A percentile compares a stretch with the other conserved stretches of the same genome.
These are phyloP conservation scores for Peronospora farinosa DNA, from an alignment of 352 stramenopile species.

Conservation along the genomic window DNA sequence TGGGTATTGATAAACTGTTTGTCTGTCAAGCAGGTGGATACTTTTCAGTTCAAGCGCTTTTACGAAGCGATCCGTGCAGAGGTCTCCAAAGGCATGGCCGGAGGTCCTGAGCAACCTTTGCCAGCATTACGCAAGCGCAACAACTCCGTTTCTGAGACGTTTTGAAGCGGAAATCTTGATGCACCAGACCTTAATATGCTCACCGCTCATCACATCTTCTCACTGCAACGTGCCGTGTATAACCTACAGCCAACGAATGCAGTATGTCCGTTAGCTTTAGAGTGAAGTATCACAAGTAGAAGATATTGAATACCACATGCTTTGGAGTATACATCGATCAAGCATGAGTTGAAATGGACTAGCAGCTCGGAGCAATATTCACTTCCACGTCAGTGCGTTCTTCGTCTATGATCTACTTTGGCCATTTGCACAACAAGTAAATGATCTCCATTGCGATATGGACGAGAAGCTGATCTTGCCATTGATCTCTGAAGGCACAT, in stretches of 20 bases:
- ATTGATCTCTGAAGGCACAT: too few species aligned
- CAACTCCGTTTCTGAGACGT: conserved; percentile 48
- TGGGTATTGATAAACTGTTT: conserved; percentile 9
- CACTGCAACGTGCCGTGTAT: conserved; percentile 15
- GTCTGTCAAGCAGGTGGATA: conserved; percentile 51
- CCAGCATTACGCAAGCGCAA: conserved; percentile 50
- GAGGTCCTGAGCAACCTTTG: conserved; percentile 10
- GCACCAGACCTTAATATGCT: conserved; percentile 3
- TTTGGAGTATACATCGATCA: too few species aligned
- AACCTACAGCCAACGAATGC: conserved; percentile 9
- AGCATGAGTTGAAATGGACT: too few species aligned
- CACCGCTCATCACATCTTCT: conserved; percentile 10
- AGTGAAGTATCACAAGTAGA: not conserved
- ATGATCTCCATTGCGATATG: too few species aligned
- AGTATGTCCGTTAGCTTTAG: conserved; percentile 13
- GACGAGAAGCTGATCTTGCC: too few species aligned
- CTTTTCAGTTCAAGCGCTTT: conserved; percentile 86
- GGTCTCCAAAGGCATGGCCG: conserved; percentile 50
- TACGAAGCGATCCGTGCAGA: conserved; percentile 72
- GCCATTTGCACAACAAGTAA: too few species aligned
- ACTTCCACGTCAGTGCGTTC: too few species aligned
- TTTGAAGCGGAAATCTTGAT: conserved; percentile 13
- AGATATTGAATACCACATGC: conserved; percentile 12
- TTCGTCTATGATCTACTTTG: too few species aligned
- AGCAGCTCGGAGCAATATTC: too few species aligned